These are phyloP conservation scores for Plasmopara viticola DNA, from an alignment of 352 stramenopile species.

Conservation along the genomic window DNA sequence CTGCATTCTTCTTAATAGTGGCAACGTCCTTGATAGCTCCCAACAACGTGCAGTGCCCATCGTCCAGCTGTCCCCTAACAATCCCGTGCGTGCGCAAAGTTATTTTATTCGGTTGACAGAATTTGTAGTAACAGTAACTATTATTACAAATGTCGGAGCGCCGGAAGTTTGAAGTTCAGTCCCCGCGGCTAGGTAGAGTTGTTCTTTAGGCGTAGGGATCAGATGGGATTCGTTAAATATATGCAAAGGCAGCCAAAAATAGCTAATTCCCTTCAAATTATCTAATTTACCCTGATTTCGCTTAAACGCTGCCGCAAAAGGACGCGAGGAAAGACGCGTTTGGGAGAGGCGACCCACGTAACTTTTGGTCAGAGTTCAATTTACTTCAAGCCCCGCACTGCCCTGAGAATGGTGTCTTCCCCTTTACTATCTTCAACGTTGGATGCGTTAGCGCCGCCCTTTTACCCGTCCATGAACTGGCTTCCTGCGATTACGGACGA, in stretches of 20 bases:
- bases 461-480: conserved; percentile 55
- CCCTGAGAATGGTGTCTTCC: conserved; percentile 30
- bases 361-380: conserved; percentile 18
- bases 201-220: conserved; percentile 17
- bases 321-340: conserved; percentile 5
- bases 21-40: too few species aligned
- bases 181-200: conserved; percentile 10
- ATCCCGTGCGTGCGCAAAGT: too few species aligned
- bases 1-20: too few species aligned
- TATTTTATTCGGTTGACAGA: too few species aligned
- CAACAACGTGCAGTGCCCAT: too few species aligned
- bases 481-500: conserved; percentile 53
- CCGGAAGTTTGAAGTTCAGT: conserved; percentile 25
- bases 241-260: neutral
- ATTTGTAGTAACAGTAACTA: too few species aligned
- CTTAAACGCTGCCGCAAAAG: neutral
- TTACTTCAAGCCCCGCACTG: conserved; percentile 15
- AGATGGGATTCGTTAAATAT: neutral
- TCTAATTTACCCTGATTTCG: conserved; percentile 7
- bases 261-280: neutral
- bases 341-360: neutral
- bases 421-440: conserved; percentile 35
- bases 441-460: conserved; percentile 46
- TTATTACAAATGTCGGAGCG: too few species aligned
- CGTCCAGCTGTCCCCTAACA: too few species aligned